Evolutionary conservation across 768 basidiomycete species (phyloP).

Genomic region (Suillus spraguei): DNA sequence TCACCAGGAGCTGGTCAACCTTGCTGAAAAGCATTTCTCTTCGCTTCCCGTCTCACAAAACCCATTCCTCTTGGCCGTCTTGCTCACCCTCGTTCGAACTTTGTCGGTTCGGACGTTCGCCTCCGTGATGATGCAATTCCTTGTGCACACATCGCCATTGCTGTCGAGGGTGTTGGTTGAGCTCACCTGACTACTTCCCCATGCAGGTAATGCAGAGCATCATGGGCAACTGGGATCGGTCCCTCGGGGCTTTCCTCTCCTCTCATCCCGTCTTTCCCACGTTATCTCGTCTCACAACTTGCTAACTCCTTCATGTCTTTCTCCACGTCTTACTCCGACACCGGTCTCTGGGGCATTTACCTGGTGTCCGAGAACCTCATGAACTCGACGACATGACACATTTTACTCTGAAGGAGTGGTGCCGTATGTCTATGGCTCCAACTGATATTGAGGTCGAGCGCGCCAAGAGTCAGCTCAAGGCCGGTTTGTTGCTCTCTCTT

Average conservation of each 20-base stretch:
- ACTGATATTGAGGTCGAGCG: constrained; percentile 90
- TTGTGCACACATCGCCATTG: constrained; percentile 92
- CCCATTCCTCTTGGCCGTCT: constrained; percentile 88
- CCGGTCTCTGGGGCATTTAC: constrained; percentile 99
- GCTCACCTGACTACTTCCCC: constrained; percentile 97
- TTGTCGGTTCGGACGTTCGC: constrained; percentile 94
- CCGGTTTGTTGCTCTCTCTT: constrained; percentile 82
- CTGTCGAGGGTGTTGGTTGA: constrained; percentile 98
- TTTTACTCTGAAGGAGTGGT: constrained; percentile 95
- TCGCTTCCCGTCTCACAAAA: constrained; percentile 83
- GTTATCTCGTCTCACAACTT: constrained; percentile 90
- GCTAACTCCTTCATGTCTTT: constrained; percentile 99
- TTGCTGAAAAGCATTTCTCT: constrained; percentile 93
- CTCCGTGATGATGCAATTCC: constrained; percentile 89
- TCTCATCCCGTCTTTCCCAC: constrained; percentile 90
- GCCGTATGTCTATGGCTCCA: constrained; percentile 89
- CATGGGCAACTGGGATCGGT: constrained; percentile 99
- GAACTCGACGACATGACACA: constrained; percentile 94
- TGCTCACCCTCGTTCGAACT: constrained; percentile 74
- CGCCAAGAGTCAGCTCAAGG: constrained; percentile 98
- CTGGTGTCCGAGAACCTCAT: constrained; percentile 91
- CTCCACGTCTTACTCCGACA: constrained; percentile 98
- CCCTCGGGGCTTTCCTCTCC: constrained; percentile 84
- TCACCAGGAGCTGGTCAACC: constrained; percentile 89
- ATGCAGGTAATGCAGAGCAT: constrained; percentile 99